Percentiles rank a stretch among this genome's conserved stretches.
These are phyloP conservation scores for Ustilago lituana DNA, from an alignment of 1,284 basidiomycete genomes.

Conservation along the genomic window DNA sequence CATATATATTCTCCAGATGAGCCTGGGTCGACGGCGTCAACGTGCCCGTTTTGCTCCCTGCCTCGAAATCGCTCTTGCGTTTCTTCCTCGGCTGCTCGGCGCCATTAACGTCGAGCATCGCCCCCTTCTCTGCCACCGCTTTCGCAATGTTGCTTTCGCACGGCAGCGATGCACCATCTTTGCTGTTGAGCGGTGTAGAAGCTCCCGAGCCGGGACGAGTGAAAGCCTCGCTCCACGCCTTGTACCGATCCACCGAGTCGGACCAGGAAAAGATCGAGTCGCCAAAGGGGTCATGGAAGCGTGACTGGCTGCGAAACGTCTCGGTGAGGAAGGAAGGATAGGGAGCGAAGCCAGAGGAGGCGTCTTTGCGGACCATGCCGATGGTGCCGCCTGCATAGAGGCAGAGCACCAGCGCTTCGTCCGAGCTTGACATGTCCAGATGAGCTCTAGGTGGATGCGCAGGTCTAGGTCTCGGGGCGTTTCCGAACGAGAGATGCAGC, in stretches of 20 bases:
- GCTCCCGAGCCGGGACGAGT: constrained; percentile 50
- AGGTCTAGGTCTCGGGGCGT: neutral
- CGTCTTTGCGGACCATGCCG: constrained; percentile 68
- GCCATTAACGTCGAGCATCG: constrained; percentile 13
- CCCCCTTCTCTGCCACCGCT: constrained; percentile 20
- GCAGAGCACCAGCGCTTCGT: constrained; percentile 74
- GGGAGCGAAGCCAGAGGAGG: constrained; percentile 77
- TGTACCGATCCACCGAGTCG: constrained; percentile 59
- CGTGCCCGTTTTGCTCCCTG: neutral
- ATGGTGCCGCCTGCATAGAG: constrained; percentile 87
- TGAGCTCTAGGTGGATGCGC: neutral
- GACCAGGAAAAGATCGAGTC: constrained; percentile 63
- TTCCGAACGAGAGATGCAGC: neutral
- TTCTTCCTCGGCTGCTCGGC: constrained; percentile 16
- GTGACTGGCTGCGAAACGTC: constrained; percentile 81
- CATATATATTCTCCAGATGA: constrained; percentile 33
- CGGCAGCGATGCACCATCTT: neutral
- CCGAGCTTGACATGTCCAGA: constrained; percentile 44
- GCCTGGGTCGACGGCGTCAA: constrained; percentile 28
- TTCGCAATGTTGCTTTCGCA: constrained; percentile 13
- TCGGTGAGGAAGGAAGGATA: constrained; percentile 81
- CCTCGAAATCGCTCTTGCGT: constrained; percentile 21
- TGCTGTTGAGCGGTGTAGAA: constrained; percentile 31
- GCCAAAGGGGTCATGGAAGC: constrained; percentile 79
- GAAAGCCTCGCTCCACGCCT: constrained; percentile 59